Evolutionary conservation across 805 yeast genomes (phyloP).

Genomic region (Cyberlindnera xylosilytica): DNA sequence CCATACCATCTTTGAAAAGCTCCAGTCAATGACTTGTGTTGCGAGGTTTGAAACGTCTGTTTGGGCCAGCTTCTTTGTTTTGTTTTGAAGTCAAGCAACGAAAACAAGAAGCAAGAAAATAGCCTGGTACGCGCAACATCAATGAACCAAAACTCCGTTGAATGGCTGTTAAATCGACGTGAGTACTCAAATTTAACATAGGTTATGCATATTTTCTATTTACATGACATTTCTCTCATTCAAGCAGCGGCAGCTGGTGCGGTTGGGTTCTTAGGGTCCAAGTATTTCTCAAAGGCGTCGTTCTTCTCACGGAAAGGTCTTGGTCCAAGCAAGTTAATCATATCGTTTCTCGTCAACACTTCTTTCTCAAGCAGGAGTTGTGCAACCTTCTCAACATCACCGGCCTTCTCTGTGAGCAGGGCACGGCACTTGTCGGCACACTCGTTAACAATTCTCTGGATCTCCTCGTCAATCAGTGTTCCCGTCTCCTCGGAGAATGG

Average conservation of each 20-base stretch:
- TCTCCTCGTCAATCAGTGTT: conserved; percentile 75
- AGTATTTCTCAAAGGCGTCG: conserved; percentile 84
- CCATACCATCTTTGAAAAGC: conserved; percentile 12
- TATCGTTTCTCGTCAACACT: conserved; percentile 89
- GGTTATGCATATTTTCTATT: neutral
- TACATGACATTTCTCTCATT: neutral
- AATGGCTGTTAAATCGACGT: no score
- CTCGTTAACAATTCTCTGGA: conserved; percentile 70
- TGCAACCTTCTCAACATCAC: conserved; percentile 81
- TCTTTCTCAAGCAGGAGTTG: conserved; percentile 83
- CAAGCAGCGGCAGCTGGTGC: conserved; percentile 4
- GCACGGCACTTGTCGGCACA: conserved; percentile 69
- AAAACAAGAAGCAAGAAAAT: no score
- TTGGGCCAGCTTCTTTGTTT: no score
- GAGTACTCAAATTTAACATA: no score
- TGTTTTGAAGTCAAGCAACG: no score
- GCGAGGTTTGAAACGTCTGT: no score
- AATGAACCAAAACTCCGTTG: no score
- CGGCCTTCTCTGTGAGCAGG: conserved; percentile 66
- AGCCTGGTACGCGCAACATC: no score
- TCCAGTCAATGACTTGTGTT: no score
- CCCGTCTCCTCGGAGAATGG: conserved; percentile 91
- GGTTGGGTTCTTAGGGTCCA: conserved; percentile 31
- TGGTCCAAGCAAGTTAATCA: conserved; percentile 84
- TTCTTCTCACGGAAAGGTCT: conserved; percentile 89